phyloP scores from a whole-genome alignment of 805 yeast species.

The Yamadazyma phyllophila region DNA sequence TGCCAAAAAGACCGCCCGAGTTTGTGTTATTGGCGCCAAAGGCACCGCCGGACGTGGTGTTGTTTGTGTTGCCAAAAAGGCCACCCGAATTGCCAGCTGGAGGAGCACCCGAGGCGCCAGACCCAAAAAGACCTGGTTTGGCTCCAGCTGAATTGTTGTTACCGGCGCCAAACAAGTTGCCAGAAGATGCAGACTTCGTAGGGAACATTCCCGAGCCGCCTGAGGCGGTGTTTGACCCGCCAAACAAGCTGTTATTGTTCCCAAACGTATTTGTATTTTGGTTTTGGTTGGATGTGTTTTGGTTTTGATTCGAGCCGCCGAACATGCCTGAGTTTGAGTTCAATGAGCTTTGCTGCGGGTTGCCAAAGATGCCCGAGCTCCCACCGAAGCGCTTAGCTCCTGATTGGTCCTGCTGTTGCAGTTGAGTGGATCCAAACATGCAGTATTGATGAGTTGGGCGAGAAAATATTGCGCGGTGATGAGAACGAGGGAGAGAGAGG shows the following conservation, averaged over 20 bases:
- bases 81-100: neutral
- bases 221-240: neutral
- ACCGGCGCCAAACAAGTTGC: constrained; percentile 1
- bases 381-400: constrained; percentile 3
- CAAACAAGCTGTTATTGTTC: neutral
- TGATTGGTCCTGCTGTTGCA: neutral
- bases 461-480: neutral
- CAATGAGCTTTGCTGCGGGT: neutral
- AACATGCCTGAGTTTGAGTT: too few relatives aligned
- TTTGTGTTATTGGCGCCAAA: constrained; percentile 18
- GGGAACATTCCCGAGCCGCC: neutral
- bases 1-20: constrained; percentile 19
- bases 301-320: too few relatives aligned
- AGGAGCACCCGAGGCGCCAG: neutral
- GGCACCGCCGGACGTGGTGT: constrained; percentile 12
- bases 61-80: neutral
- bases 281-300: too few relatives aligned
- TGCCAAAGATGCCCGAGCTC: neutral
- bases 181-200: constrained; percentile 1
- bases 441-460: neutral
- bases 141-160: neutral
- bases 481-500: neutral
- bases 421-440: constrained; percentile 8
- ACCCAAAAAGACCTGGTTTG: constrained; percentile 11
- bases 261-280: neutral